Evolutionary conservation across 306 rosid species (phyloP).

Genomic region (Dryas drummondii): DNA sequence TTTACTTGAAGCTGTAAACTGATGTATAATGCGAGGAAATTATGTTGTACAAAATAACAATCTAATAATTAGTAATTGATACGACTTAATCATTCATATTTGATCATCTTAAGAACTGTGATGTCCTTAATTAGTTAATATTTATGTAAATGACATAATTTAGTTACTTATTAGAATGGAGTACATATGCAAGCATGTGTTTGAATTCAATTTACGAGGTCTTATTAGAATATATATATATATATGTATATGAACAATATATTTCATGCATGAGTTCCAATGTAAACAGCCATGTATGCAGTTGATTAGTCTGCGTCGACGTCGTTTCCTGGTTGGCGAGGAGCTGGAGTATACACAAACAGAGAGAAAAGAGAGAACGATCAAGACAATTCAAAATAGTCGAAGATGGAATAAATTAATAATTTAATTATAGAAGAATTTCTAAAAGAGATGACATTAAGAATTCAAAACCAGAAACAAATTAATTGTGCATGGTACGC

Average conservation of each 20-base stretch:
- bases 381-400: not conserved
- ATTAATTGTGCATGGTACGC: not conserved
- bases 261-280: slow-evolving; percentile 33
- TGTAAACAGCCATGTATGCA: not conserved
- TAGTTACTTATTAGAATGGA: too few relatives aligned
- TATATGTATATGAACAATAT: too few relatives aligned
- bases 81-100: too few relatives aligned
- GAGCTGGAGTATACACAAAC: slow-evolving; percentile 1
- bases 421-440: not conserved
- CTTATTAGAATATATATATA: not conserved
- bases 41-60: too few relatives aligned
- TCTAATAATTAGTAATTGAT: too few relatives aligned
- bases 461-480: not conserved
- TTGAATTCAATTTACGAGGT: slow-evolving; percentile 33
- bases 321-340: slow-evolving; percentile 32
- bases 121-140: too few relatives aligned
- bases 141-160: too few relatives aligned
- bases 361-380: not conserved
- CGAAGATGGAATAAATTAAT: not conserved
- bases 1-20: too few relatives aligned
- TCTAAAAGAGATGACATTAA: not conserved
- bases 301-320: slow-evolving; percentile 7
- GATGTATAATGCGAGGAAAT: too few relatives aligned
- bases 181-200: slow-evolving; percentile 22
- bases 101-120: too few relatives aligned